phyloP scores from a whole-genome alignment of 306 rosid genomes.

The Luffa acutangula region DNA sequence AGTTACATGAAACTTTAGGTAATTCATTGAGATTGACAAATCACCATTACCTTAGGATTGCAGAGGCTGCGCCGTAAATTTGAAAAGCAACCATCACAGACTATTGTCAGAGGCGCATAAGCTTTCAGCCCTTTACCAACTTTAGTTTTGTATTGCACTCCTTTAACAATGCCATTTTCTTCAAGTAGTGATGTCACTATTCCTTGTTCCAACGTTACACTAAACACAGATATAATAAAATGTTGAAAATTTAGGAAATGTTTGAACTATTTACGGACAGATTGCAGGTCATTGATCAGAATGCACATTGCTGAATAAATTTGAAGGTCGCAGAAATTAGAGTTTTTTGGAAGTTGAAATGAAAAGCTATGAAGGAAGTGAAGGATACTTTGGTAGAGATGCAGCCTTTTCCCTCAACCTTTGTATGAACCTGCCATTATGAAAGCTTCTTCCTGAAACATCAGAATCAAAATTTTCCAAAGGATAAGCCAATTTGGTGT shows the following conservation, averaged over 20 bases:
- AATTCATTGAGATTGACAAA: neutral
- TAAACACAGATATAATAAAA: conserved; percentile 6
- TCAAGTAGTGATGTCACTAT: conserved; percentile 44
- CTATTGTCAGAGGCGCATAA: conserved; percentile 21
- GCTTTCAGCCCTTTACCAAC: conserved; percentile 34
- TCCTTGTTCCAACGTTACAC: conserved; percentile 55
- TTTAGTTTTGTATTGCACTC: conserved; percentile 55
- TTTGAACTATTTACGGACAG: neutral
- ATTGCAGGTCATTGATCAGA: neutral
- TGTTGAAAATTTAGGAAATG: neutral
- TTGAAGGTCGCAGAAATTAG: neutral
- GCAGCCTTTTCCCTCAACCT: conserved; percentile 2
- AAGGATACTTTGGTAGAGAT: conserved; percentile 3
- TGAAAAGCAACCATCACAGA: conserved; percentile 57
- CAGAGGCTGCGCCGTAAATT: conserved; percentile 50
- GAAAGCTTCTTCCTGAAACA: conserved; percentile 9
- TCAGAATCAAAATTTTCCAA: conserved; percentile 2
- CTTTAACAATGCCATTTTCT: conserved; percentile 40
- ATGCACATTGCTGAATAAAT: neutral
- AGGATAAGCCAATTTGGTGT: neutral
- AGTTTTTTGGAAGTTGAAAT: neutral
- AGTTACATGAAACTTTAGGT: neutral
- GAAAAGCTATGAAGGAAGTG: neutral
- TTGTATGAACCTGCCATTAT: conserved; percentile 1
- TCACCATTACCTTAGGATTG: conserved; percentile 35